These are phyloP conservation scores for Tilletia walkeri DNA, from an alignment of 1,284 basidiomycete genomes.

Conservation along the genomic window DNA sequence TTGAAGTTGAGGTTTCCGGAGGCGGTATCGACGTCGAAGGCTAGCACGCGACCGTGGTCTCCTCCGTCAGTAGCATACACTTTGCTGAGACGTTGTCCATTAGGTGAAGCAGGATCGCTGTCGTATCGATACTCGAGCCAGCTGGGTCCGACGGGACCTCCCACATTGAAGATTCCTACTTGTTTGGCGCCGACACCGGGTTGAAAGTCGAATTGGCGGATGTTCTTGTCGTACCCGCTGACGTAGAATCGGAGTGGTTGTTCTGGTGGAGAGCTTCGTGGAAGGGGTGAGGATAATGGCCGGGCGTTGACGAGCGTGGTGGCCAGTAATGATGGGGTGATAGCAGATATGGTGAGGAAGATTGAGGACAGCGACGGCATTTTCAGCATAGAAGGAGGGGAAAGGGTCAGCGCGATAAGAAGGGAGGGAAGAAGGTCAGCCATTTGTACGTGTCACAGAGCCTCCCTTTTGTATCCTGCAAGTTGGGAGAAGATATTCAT, in stretches of 20 bases:
- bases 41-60: neutral
- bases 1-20: neutral
- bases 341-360: too few relatives aligned
- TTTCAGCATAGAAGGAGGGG: too few relatives aligned
- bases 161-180: neutral
- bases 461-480: too few relatives aligned
- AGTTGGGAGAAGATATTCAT: too few relatives aligned
- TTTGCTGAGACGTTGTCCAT: neutral
- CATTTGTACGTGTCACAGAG: too few relatives aligned
- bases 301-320: too few relatives aligned
- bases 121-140: neutral
- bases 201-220: constrained; percentile 1
- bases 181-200: neutral
- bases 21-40: neutral
- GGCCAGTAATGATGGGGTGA: too few relatives aligned
- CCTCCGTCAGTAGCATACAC: neutral
- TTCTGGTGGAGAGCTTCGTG: neutral
- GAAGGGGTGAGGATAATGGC: too few relatives aligned
- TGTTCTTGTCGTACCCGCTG: neutral
- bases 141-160: neutral
- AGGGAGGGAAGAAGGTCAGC: too few relatives aligned
- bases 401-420: too few relatives aligned
- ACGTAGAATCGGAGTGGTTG: neutral
- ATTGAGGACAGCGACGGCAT: too few relatives aligned
- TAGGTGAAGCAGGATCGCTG: neutral